Percentiles rank a stretch among this genome's conserved stretches.
phyloP scores from a whole-genome alignment of 2,329 filamentous ascomycete genomes.

The Aureobasidium sp. region DNA sequence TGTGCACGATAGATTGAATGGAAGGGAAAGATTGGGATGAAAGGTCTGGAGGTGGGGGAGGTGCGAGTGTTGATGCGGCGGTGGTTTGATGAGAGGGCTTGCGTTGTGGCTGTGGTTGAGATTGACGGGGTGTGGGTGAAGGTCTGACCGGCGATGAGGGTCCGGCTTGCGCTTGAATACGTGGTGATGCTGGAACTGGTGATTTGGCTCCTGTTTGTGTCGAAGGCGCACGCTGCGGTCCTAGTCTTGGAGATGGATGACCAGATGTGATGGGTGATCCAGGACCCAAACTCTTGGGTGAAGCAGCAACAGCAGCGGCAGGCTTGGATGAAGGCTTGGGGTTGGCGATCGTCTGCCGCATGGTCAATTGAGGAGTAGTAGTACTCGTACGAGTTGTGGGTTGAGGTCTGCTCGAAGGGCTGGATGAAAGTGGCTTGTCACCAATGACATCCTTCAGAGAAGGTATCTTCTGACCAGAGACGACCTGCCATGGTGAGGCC shows the following conservation, averaged over 20 bases:
- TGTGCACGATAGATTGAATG: conserved; percentile 43
- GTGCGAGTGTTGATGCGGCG: not conserved
- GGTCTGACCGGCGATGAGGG: not conserved
- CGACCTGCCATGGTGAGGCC: conserved; percentile 59
- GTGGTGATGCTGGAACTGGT: conserved; percentile 16
- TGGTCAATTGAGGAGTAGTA: conserved; percentile 49
- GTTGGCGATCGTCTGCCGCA: conserved; percentile 54
- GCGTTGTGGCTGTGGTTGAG: not conserved
- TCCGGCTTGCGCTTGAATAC: not conserved
- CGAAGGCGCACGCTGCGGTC: not conserved
- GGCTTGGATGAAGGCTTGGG: conserved; percentile 24
- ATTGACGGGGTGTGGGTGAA: conserved; percentile 12
- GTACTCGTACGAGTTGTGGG: conserved; percentile 23
- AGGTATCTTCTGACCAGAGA: conserved; percentile 43
- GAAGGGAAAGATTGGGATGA: conserved; percentile 30
- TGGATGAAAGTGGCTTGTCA: conserved; percentile 26
- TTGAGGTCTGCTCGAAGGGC: conserved; percentile 18
- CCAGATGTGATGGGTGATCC: not conserved
- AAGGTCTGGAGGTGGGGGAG: conserved; percentile 25
- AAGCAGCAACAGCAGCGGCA: not conserved
- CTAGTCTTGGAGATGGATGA: conserved; percentile 3
- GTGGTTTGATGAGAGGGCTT: conserved; percentile 8
- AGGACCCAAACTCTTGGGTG: conserved; percentile 10
- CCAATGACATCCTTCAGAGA: conserved; percentile 46
- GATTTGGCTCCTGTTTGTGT: conserved; percentile 7